These are phyloP conservation scores for Colletotrichum sp. DNA, from an alignment of 2,329 filamentous ascomycete species.

Conservation along the genomic window DNA sequence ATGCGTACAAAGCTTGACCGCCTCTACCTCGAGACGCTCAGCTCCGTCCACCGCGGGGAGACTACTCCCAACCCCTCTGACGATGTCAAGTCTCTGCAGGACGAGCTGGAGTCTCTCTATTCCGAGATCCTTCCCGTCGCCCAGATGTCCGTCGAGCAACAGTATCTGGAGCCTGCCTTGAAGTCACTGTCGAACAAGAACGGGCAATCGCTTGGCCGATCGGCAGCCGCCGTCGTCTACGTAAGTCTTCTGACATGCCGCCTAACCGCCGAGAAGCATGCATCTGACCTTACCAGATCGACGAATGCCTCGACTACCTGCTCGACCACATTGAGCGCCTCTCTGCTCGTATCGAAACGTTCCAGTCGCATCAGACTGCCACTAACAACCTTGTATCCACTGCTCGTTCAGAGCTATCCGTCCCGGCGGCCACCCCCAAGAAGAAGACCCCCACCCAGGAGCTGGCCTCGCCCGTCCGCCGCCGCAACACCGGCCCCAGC, in stretches of 20 bases:
- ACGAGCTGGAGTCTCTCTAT: slow-evolving; percentile 72
- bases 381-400: slow-evolving; percentile 41
- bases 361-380: slow-evolving; percentile 50
- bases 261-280: neutral
- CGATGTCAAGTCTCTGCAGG: slow-evolving; percentile 54
- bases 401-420: slow-evolving; percentile 48
- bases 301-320: slow-evolving; percentile 56
- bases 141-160: slow-evolving; percentile 73
- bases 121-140: slow-evolving; percentile 72
- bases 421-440: slow-evolving; percentile 22
- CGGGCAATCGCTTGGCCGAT: slow-evolving; percentile 46
- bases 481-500: slow-evolving; percentile 20
- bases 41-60: slow-evolving; percentile 30
- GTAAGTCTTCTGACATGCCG: slow-evolving; percentile 36
- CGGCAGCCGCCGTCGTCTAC: slow-evolving; percentile 53
- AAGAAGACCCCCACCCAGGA: slow-evolving; percentile 25
- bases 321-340: slow-evolving; percentile 50
- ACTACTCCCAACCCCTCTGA: slow-evolving; percentile 31
- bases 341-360: slow-evolving; percentile 43
- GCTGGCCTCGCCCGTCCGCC: slow-evolving; percentile 38
- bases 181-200: slow-evolving; percentile 46
- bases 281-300: slow-evolving; percentile 43
- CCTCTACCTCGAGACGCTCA: slow-evolving; percentile 55
- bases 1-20: slow-evolving; percentile 59
- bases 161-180: slow-evolving; percentile 66